Percentiles rank a stretch among this genome's conserved stretches.
Evolutionary conservation across 1,284 basidiomycete species (phyloP).

Genomic region (Boletus semigastroideus): DNA sequence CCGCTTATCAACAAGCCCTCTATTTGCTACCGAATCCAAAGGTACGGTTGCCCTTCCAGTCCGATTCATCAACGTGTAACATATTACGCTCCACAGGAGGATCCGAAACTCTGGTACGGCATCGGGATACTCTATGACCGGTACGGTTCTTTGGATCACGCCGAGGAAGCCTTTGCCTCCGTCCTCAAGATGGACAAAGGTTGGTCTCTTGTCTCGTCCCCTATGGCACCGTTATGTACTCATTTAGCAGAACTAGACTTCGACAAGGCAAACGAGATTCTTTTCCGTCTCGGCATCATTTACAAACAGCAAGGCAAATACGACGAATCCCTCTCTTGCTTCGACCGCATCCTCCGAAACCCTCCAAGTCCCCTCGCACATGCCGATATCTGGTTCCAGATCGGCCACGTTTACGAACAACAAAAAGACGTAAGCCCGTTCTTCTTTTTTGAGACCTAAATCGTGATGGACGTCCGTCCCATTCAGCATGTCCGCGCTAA

Average conservation of each 20-base stretch:
- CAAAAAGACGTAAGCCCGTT: constrained; percentile 80
- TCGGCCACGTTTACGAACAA: constrained; percentile 98
- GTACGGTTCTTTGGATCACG: constrained; percentile 97
- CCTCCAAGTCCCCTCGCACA: constrained; percentile 95
- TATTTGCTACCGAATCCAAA: constrained; percentile 96
- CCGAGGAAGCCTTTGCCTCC: constrained; percentile 96
- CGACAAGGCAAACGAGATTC: constrained; percentile 98
- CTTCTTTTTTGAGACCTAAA: background rate
- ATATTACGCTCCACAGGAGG: constrained; percentile 54
- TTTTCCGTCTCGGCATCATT: constrained; percentile 97
- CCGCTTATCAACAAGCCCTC: constrained; percentile 97
- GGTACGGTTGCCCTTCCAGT: constrained; percentile 38
- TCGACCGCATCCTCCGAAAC: constrained; percentile 94
- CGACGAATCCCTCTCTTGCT: constrained; percentile 82
- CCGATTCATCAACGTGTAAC: constrained; percentile 14
- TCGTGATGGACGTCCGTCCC: constrained; percentile 5
- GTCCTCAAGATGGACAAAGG: constrained; percentile 97
- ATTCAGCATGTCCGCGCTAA: constrained; percentile 84
- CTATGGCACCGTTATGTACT: constrained; percentile 28
- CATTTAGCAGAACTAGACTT: constrained; percentile 71
- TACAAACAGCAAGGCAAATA: constrained; percentile 99
- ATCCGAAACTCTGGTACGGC: constrained; percentile 99
- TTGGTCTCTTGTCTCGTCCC: constrained; percentile 36
- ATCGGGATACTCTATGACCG: constrained; percentile 99
- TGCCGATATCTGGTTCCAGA: constrained; percentile 99